A percentile compares a stretch with the other conserved stretches of the same genome.
Conservation (phyloP, 176 grass and related monocot species). For the Alloteropsis semialata region DNA sequence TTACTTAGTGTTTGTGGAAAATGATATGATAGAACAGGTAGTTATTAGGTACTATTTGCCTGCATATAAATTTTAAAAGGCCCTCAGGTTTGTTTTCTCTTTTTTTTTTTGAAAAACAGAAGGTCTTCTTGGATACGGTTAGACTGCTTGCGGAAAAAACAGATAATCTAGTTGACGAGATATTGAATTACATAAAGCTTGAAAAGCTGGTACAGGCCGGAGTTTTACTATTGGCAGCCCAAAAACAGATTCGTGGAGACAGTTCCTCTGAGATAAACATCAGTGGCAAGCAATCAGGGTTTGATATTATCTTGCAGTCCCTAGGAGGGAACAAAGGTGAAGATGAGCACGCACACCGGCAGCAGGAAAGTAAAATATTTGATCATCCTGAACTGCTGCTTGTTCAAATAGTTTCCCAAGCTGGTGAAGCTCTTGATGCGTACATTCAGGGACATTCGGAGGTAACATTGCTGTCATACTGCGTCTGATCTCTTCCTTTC, state of each 20-base stretch:
- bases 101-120: neutral
- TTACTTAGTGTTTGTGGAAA: too few relatives aligned
- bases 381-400: neutral
- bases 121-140: slow-evolving; percentile 18
- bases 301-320: neutral
- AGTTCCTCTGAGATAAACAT: too few relatives aligned
- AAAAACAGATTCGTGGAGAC: neutral
- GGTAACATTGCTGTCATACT: neutral
- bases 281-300: too few relatives aligned
- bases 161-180: slow-evolving; percentile 1
- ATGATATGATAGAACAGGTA: neutral
- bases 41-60: neutral
- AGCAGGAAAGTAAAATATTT: too few relatives aligned
- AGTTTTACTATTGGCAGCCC: slow-evolving; percentile 13
- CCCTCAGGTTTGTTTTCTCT: neutral
- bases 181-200: slow-evolving; percentile 2
- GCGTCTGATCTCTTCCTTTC: neutral
- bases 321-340: neutral
- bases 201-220: neutral
- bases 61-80: neutral
- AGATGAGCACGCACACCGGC: neutral
- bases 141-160: neutral
- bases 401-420: neutral
- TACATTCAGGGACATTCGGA: slow-evolving; percentile 6
- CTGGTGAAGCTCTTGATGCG: slow-evolving; percentile 21